A percentile compares a stretch with the other conserved stretches of the same genome.
Conservation (phyloP, 495 filamentous ascomycete genomes). For the Neurospora cerealis region DNA sequence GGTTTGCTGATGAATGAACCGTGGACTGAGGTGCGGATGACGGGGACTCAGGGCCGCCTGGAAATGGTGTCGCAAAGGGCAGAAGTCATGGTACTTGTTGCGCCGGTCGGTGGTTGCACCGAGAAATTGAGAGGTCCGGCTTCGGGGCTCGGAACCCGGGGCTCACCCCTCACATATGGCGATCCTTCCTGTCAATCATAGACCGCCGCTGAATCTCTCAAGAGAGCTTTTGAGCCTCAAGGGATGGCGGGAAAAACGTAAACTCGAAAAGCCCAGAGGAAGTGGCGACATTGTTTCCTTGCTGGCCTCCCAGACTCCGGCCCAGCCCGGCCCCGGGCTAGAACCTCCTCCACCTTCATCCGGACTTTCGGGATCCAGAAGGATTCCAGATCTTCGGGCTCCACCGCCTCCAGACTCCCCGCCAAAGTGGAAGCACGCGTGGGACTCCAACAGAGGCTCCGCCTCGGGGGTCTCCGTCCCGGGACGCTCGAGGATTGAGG, state of each 20-base stretch:
- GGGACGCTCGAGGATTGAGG: background rate
- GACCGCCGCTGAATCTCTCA: background rate
- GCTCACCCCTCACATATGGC: background rate
- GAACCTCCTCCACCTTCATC: background rate
- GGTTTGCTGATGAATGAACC: no score
- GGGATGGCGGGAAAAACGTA: background rate
- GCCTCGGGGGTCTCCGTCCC: background rate
- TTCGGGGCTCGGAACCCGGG: background rate
- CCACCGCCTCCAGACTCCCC: background rate
- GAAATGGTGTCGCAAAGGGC: no score
- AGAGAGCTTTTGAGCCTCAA: background rate
- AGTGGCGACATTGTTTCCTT: background rate
- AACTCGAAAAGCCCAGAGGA: background rate
- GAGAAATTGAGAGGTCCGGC: background rate
- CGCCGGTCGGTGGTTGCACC: background rate
- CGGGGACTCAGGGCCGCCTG: no score
- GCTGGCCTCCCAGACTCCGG: background rate
- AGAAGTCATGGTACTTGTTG: no score
- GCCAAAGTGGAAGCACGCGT: no score
- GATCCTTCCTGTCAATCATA: background rate
- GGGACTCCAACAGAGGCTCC: background rate
- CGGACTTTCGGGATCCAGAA: background rate
- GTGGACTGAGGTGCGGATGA: no score
- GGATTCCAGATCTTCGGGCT: background rate
- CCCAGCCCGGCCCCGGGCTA: background rate